These are phyloP conservation scores for Candida ipomoeae DNA, from an alignment of 805 yeast genomes.

Conservation along the genomic window DNA sequence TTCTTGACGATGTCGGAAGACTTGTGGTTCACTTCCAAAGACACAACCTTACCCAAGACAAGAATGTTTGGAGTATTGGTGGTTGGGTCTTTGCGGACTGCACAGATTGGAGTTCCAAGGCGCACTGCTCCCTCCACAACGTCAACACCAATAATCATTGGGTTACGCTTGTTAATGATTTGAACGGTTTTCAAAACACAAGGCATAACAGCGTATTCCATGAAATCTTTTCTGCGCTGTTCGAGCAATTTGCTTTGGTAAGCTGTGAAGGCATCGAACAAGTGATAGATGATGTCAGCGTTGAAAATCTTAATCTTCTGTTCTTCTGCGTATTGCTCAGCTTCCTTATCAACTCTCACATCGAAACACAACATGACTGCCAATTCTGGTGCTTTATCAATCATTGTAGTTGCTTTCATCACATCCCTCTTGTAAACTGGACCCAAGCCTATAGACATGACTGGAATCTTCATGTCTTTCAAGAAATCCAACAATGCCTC, in stretches of 20 bases:
- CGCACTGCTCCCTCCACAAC: constrained; percentile 86
- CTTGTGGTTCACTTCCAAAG: constrained; percentile 96
- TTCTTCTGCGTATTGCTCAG: constrained; percentile 95
- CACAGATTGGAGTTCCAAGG: constrained; percentile 93
- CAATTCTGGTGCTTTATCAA: constrained; percentile 90
- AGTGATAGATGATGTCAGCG: constrained; percentile 94
- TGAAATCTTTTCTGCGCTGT: constrained; percentile 82
- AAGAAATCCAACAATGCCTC: constrained; percentile 96
- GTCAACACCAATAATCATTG: constrained; percentile 99
- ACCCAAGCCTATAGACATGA: constrained; percentile 96
- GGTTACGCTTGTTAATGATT: constrained; percentile 96
- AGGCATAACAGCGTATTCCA: constrained; percentile 90
- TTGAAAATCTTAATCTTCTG: constrained; percentile 88
- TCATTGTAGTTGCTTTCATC: constrained; percentile 95
- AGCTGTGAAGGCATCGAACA: constrained; percentile 91
- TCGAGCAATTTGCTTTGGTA: constrained; percentile 87
- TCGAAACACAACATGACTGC: constrained; percentile 99
- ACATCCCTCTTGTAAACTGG: constrained; percentile 98
- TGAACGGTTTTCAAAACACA: constrained; percentile 92
- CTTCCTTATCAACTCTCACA: constrained; percentile 95
- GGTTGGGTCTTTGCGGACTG: constrained; percentile 82
- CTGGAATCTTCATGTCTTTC: constrained; percentile 98
- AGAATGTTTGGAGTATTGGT: constrained; percentile 70
- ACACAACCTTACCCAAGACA: constrained; percentile 81
- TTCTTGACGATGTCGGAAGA: constrained; percentile 74